phyloP scores from a whole-genome alignment of 208 protist genomes.

The Leptomonas seymouri region DNA sequence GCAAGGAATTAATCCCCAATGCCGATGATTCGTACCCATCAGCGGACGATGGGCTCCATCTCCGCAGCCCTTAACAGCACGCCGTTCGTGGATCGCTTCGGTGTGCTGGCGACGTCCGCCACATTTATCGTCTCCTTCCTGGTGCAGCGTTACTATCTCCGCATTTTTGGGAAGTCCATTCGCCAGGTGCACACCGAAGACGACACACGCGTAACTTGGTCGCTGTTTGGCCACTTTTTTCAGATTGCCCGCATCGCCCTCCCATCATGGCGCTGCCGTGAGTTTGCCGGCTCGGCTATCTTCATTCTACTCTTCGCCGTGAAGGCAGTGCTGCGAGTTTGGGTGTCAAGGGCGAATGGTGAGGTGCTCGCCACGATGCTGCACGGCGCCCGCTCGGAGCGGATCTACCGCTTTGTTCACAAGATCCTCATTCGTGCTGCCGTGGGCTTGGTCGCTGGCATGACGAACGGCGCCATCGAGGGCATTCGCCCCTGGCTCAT shows the following conservation, averaged over 20 bases:
- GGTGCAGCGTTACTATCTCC: conserved; percentile 56
- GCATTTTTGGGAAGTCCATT: conserved; percentile 41
- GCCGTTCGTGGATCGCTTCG: conserved; percentile 18
- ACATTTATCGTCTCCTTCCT: conserved; percentile 33
- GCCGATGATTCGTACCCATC: not conserved
- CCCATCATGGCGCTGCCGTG: conserved; percentile 73
- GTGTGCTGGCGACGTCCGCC: conserved; percentile 15
- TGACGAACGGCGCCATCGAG: conserved; percentile 74
- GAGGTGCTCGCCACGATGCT: conserved; percentile 72
- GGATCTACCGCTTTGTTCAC: conserved; percentile 50
- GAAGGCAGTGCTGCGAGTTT: conserved; percentile 76
- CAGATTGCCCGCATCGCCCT: conserved; percentile 66
- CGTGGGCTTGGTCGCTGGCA: conserved; percentile 40
- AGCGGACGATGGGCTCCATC: not conserved
- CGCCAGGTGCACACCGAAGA: conserved; percentile 56
- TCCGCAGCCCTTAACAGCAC: conserved; percentile 9
- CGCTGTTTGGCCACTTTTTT: conserved; percentile 62
- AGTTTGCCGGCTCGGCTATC: conserved; percentile 57
- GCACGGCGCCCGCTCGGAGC: conserved; percentile 46
- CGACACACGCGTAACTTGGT: conserved; percentile 57
- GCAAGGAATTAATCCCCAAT: not conserved
- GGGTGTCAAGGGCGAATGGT: conserved; percentile 65
- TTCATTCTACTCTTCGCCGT: conserved; percentile 86
- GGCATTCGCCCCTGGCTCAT: conserved; percentile 83
- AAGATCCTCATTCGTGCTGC: conserved; percentile 51